Conservation (phyloP, 345 rosid species). For the Tarenaya hassleriana region DNA sequence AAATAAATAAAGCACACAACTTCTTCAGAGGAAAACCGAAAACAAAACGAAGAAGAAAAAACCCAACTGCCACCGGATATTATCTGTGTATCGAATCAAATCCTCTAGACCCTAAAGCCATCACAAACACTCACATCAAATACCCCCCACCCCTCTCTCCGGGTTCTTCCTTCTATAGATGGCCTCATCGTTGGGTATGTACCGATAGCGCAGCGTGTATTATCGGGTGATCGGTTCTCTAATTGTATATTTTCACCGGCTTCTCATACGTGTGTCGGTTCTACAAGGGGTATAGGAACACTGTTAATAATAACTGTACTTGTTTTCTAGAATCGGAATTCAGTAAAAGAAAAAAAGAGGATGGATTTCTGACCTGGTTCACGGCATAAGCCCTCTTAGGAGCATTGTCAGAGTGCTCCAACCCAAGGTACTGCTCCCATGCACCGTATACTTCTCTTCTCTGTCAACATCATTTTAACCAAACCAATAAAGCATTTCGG, state of each 20-base stretch:
- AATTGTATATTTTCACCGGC: constrained; percentile 72
- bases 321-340: neutral
- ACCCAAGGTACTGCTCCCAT: constrained; percentile 89
- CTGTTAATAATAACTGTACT: neutral
- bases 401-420: constrained; percentile 81
- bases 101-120: constrained; percentile 71
- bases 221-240: no score
- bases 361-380: constrained; percentile 65
- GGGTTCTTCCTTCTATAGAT: no score
- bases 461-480: constrained; percentile 32
- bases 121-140: constrained; percentile 94
- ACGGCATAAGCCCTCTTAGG: no score
- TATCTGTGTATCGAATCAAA: no score
- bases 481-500: no score
- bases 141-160: no score
- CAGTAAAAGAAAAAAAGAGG: neutral
- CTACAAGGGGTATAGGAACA: constrained; percentile 32
- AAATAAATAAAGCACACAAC: no score
- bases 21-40: no score
- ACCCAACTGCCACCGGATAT: no score
- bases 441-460: constrained; percentile 73
- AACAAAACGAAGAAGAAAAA: constrained; percentile 54
- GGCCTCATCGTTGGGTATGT: no score
- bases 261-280: constrained; percentile 62
- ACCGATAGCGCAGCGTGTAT: no score